These are phyloP conservation scores for Mucor mucedo DNA, from an alignment of 371 early-diverging fungal species.

Conservation along the genomic window DNA sequence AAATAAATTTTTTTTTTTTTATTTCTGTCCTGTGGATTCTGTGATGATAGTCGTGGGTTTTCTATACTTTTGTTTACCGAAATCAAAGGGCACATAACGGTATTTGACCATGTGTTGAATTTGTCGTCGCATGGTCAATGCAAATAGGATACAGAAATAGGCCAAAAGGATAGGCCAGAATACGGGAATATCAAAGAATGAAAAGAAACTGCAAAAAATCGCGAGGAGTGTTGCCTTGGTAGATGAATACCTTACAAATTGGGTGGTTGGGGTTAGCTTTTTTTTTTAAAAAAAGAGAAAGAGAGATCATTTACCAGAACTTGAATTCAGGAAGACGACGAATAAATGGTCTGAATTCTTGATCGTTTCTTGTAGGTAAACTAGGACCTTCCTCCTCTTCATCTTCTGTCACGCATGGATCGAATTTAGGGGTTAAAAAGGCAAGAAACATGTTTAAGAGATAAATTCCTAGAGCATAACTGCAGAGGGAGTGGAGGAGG, in stretches of 20 bases:
- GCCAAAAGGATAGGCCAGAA: slow-evolving; percentile 92
- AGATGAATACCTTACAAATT: slow-evolving; percentile 6
- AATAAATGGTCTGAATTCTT: slow-evolving; percentile 98
- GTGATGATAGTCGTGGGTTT: not conserved
- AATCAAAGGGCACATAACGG: slow-evolving; percentile 97
- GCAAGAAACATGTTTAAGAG: slow-evolving; percentile 93
- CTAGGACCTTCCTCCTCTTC: slow-evolving; percentile 75
- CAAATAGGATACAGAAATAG: slow-evolving; percentile 95
- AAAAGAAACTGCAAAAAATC: slow-evolving; percentile 34
- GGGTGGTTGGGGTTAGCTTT: not conserved
- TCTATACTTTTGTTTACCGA: slow-evolving; percentile 88
- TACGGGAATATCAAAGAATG: slow-evolving; percentile 96
- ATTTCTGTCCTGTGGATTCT: not conserved
- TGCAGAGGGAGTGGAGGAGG: not conserved
- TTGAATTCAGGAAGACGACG: slow-evolving; percentile 99
- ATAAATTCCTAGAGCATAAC: slow-evolving; percentile 73
- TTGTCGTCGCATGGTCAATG: slow-evolving; percentile 96
- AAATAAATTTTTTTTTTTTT: not conserved
- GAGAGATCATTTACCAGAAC: slow-evolving; percentile 82
- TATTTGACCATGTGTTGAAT: slow-evolving; percentile 98
- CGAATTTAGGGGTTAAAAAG: slow-evolving; percentile 95
- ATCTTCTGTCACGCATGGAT: slow-evolving; percentile 85
- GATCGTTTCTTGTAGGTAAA: slow-evolving; percentile 87
- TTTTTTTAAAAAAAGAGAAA: not conserved
- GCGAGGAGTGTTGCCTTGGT: slow-evolving; percentile 8